phyloP scores from a whole-genome alignment of 1,284 basidiomycete genomes.

The Schizopora paradoxa region DNA sequence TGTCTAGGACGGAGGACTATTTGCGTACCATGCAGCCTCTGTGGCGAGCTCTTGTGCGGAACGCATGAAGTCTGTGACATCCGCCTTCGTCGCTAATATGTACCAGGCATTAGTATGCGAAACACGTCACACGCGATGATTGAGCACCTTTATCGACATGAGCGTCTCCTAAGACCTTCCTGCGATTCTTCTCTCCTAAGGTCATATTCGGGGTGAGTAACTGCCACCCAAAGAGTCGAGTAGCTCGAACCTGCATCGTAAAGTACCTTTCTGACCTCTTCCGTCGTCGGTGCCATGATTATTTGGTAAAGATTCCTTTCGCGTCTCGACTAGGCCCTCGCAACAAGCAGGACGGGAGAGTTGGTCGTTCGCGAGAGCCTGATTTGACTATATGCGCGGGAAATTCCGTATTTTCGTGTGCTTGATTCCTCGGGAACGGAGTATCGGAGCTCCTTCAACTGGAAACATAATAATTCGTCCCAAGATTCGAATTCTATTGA shows the following conservation, averaged over 20 bases:
- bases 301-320: no score
- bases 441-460: no score
- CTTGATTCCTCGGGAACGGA: no score
- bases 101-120: background rate
- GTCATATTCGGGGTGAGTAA: background rate
- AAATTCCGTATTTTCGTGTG: no score
- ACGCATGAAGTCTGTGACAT: conserved; percentile 14
- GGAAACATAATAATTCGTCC: no score
- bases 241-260: conserved; percentile 8
- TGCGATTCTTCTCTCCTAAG: conserved; percentile 12
- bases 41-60: conserved; percentile 16
- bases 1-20: background rate
- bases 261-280: conserved; percentile 14
- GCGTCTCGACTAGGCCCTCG: no score
- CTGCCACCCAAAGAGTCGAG: background rate
- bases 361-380: no score
- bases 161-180: conserved; percentile 16
- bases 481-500: no score
- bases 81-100: conserved; percentile 4
- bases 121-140: background rate
- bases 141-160: conserved; percentile 13
- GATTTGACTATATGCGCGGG: no score
- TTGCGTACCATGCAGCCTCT: conserved; percentile 12
- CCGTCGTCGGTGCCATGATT: conserved; percentile 7
- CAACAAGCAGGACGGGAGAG: no score